These are phyloP conservation scores for Dioscorea zingiberensis DNA, from an alignment of 106 monocot species.

Conservation along the genomic window DNA sequence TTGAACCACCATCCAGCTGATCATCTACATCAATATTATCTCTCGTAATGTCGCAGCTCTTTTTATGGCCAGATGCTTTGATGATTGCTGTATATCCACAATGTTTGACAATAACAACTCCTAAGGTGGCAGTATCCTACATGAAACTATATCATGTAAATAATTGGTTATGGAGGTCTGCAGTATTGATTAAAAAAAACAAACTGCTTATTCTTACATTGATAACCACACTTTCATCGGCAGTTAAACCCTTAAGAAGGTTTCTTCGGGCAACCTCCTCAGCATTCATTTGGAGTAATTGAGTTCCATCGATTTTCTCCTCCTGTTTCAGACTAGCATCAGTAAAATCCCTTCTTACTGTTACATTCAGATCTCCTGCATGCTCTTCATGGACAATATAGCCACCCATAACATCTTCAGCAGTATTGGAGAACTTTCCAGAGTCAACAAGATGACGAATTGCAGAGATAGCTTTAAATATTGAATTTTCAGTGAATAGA, in stretches of 20 bases:
- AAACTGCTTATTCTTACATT: slow-evolving; percentile 37
- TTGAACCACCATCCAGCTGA: slow-evolving; percentile 83
- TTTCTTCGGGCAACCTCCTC: slow-evolving; percentile 59
- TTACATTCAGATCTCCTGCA: slow-evolving; percentile 60
- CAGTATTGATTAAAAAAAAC: neutral
- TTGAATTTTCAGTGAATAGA: slow-evolving; percentile 73
- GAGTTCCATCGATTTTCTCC: slow-evolving; percentile 59
- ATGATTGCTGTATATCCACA: slow-evolving; percentile 85
- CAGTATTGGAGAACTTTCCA: slow-evolving; percentile 5
- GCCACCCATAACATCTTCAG: slow-evolving; percentile 9
- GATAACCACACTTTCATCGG: slow-evolving; percentile 74
- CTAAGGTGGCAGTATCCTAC: slow-evolving; percentile 70
- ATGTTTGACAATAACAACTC: slow-evolving; percentile 67
- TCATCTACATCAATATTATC: slow-evolving; percentile 54
- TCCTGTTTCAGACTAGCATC: slow-evolving; percentile 57
- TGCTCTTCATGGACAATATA: slow-evolving; percentile 44
- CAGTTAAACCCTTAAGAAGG: slow-evolving; percentile 86
- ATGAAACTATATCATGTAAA: neutral
- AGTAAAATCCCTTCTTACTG: slow-evolving; percentile 45
- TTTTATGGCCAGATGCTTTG: slow-evolving; percentile 33
- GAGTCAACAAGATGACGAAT: slow-evolving; percentile 37
- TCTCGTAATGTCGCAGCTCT: slow-evolving; percentile 8
- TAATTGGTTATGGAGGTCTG: neutral
- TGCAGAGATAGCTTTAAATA: slow-evolving; percentile 49
- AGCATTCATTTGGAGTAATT: slow-evolving; percentile 23